A percentile compares a stretch with the other conserved stretches of the same genome.
Conservation (phyloP, 2,329 filamentous ascomycete genomes). For the Cordyceps sp. region DNA sequence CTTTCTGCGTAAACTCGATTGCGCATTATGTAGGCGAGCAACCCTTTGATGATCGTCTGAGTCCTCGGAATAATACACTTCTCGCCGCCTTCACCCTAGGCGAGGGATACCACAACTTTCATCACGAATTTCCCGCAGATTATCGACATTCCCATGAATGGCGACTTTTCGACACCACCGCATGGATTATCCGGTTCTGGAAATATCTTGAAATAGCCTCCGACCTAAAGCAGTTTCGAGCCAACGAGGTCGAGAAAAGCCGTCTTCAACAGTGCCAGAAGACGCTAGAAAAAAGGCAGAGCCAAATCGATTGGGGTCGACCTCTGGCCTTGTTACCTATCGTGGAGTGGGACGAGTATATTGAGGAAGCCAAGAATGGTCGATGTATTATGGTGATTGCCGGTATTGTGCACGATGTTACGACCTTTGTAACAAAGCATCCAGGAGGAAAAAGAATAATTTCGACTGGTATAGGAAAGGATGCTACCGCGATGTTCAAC, state of each 20-base stretch:
- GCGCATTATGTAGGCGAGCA: too few species aligned
- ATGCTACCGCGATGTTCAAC: conserved; percentile 82
- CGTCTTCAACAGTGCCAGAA: conserved; percentile 79
- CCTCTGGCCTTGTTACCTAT: conserved; percentile 76
- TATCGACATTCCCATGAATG: too few species aligned
- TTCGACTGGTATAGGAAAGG: conserved; percentile 66
- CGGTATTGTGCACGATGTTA: conserved; percentile 74
- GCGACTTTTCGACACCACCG: too few species aligned
- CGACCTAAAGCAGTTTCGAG: conserved; percentile 78
- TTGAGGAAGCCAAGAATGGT: conserved; percentile 58
- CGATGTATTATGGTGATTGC: conserved; percentile 63
- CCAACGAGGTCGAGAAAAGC: conserved; percentile 87
- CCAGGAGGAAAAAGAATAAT: conserved; percentile 85
- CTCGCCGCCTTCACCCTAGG: too few species aligned
- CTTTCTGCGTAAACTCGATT: too few species aligned
- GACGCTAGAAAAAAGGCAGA: conserved; percentile 79
- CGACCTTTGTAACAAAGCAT: conserved; percentile 73
- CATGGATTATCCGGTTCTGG: too few species aligned
- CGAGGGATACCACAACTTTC: too few species aligned
- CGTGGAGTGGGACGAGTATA: conserved; percentile 74
- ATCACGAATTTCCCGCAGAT: too few species aligned
- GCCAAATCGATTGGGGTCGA: conserved; percentile 70
- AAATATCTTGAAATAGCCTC: conserved; percentile 73
- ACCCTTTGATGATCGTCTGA: too few species aligned
- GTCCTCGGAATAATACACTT: too few species aligned